These are phyloP conservation scores for Neurospora sp. DNA, from an alignment of 495 filamentous ascomycete species.

Conservation along the genomic window DNA sequence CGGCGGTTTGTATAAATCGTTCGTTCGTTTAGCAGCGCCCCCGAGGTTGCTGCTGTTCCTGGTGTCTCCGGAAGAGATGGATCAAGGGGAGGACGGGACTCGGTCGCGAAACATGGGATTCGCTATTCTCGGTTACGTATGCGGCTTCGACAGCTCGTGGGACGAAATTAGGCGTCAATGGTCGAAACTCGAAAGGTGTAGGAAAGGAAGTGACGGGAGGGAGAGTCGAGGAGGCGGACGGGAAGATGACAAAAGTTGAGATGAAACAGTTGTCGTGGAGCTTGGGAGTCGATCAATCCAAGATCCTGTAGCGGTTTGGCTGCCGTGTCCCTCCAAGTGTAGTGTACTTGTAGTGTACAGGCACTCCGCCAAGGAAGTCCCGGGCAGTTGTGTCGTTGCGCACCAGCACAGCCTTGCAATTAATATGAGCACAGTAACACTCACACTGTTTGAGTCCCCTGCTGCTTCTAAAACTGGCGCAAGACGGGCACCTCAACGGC, in stretches of 20 bases:
- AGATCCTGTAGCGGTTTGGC: background rate
- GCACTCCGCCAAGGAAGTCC: background rate
- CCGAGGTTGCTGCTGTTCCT: background rate
- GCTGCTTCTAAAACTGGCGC: background rate
- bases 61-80: background rate
- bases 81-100: background rate
- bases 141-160: background rate
- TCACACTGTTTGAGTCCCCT: background rate
- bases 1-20: constrained; percentile 5
- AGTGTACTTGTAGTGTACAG: background rate
- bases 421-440: background rate
- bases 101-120: background rate
- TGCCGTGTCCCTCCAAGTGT: background rate
- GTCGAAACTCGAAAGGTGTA: background rate
- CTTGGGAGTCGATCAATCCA: background rate
- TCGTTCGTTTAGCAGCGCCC: background rate
- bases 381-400: background rate
- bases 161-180: background rate
- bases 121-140: background rate
- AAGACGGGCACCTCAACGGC: background rate
- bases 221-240: background rate
- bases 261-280: background rate
- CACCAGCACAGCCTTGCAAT: background rate
- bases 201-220: background rate
- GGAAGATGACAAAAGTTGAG: background rate